Base-by-base conservation (phyloP, 148 eudicot species). In the Rhododendron ferrugineum region DNA sequence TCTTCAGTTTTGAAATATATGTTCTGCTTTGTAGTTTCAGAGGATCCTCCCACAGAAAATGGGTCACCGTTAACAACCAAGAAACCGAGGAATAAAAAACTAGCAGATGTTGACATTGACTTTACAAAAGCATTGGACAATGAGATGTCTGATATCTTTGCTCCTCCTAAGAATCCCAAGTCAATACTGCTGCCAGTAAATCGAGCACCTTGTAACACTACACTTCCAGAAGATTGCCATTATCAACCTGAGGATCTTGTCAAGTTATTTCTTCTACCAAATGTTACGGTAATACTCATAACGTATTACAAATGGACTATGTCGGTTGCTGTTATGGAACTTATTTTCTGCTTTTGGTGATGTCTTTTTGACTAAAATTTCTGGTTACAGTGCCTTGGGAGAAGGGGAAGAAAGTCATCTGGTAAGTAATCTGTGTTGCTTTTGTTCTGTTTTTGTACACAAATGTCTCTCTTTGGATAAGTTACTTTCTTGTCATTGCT, bases 171-270 rank as follows among this genome's bases (percentile, higher is more conserved):
- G 87, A 97, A 91, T 89, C 93, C 90, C 72, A 97, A 94, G 88
- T 93, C 98, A n/a, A 86, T 95, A 81, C 87, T 94, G 62, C 91
- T 95, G 88, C 99, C 95, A 82, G 86, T 93, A 83, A 94, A 92
- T 77, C 92, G 89, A 88, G 89, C 88, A 85, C 90, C 95, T 78
- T 89, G 90, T 88, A 91, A 90, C 83, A 97, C 89, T 81, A 94
- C 88, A 79, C 98, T 97, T 90, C 99, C 99, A 20, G 99, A 97
- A 86, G 99, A 97, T 89, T 95, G 99, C 86, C 99, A 95, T 79
- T 97, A 97, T 87, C 98, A 97, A 70, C 99, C 96, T 28, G 99
- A 97, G 91, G 91, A 94, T 91, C 98, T 97, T 82, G 96, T 97
- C 88, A 95, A 95, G 92, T 85, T 95, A 82, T 97, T 97, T 93